Conservation (phyloP, 257 asterid species). For the Solanum gandarillasii region DNA sequence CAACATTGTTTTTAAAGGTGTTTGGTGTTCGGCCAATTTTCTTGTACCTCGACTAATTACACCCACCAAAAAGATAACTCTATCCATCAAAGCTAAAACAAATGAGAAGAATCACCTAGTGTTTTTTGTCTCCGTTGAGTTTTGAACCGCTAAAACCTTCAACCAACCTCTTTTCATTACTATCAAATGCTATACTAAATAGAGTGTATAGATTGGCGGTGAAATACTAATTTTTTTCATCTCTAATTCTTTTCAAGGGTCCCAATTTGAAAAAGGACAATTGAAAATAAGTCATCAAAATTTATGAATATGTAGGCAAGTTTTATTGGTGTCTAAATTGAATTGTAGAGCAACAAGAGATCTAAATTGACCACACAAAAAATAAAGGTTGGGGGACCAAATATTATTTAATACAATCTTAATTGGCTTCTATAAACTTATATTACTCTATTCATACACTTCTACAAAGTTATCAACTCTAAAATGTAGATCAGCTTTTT, state of each 20-base stretch:
- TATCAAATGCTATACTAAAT: background rate
- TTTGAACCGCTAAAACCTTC: background rate
- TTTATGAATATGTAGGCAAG: background rate
- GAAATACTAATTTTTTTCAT: background rate
- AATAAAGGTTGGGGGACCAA: background rate
- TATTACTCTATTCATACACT: background rate
- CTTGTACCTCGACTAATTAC: too few species aligned
- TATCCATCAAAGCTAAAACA: too few species aligned
- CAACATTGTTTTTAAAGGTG: background rate
- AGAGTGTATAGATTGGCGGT: background rate
- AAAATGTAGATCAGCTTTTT: background rate
- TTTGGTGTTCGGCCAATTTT: too few species aligned
- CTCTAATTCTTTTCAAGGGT: background rate
- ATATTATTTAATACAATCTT: background rate
- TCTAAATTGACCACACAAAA: background rate
- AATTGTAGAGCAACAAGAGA: background rate
- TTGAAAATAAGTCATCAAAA: background rate
- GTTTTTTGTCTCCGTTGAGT: too few species aligned
- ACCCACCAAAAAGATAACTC: background rate
- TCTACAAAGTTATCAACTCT: background rate
- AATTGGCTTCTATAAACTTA: background rate
- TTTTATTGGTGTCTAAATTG: constrained; percentile 3
- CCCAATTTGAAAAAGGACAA: background rate
- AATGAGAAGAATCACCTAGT: too few species aligned
- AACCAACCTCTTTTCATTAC: background rate